Conservation (phyloP, 306 rosid genomes). For the Acacia acuminata region DNA sequence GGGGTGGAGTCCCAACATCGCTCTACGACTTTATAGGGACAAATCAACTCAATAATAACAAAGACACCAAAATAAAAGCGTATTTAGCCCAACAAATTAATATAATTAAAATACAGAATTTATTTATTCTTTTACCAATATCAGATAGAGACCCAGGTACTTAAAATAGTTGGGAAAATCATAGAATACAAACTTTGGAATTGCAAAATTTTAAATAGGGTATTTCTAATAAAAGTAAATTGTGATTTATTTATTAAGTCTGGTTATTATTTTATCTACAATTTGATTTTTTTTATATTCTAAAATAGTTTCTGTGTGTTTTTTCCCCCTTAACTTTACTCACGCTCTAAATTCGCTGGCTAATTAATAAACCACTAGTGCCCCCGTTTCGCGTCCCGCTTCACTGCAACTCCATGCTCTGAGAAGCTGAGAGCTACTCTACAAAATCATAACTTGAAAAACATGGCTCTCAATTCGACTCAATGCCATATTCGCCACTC, state of each 20-base stretch:
- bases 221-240: too few relatives aligned
- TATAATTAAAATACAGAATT: not conserved
- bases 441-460: not conserved
- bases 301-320: too few relatives aligned
- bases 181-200: too few relatives aligned
- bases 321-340: not conserved
- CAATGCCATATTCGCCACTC: slow-evolving; percentile 28
- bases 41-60: not conserved
- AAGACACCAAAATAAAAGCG: not conserved
- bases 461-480: slow-evolving; percentile 53
- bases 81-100: not conserved
- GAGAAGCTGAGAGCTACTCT: slow-evolving; percentile 30
- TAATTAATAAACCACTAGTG: slow-evolving; percentile 4
- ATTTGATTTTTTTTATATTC: too few relatives aligned
- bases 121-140: not conserved
- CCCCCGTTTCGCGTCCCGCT: slow-evolving; percentile 28
- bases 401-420: slow-evolving; percentile 30
- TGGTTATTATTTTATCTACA: too few relatives aligned
- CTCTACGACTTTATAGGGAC: not conserved
- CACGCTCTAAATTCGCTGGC: not conserved
- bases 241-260: too few relatives aligned
- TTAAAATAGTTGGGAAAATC: too few relatives aligned
- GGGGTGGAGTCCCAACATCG: not conserved
- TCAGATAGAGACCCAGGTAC: not conserved
- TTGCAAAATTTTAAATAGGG: too few relatives aligned